Evolutionary conservation across 164 flowering plant genomes (phyloP).

Genomic region (Sedum album): DNA sequence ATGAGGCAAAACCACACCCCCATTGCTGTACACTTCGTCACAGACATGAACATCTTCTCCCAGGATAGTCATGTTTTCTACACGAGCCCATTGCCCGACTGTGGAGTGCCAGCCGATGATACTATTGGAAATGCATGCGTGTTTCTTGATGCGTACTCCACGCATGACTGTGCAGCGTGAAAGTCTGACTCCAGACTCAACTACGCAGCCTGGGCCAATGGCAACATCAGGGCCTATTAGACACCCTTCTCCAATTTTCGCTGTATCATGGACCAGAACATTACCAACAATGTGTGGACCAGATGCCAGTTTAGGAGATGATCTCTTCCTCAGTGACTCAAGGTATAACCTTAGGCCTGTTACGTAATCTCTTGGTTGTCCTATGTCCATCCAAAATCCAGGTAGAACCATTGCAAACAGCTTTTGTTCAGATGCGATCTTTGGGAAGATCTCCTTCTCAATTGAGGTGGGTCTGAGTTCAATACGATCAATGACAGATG

Average conservation of each 20-base stretch:
- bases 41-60: neutral
- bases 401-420: neutral
- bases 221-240: neutral
- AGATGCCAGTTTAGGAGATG: neutral
- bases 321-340: neutral
- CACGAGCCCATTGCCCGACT: neutral
- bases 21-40: neutral
- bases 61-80: neutral
- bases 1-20: neutral
- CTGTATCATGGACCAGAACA: neutral
- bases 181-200: neutral
- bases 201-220: neutral
- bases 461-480: neutral
- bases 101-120: neutral
- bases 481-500: neutral
- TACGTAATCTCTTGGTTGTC: neutral
- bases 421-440: neutral
- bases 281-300: neutral
- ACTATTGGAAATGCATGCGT: neutral
- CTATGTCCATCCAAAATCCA: neutral
- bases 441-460: neutral
- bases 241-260: neutral
- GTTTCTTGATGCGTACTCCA: conserved; percentile 1
- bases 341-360: neutral
- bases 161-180: neutral